Base-by-base conservation (phyloP, 805 yeast species). In the Ogataea ganodermae region DNA sequence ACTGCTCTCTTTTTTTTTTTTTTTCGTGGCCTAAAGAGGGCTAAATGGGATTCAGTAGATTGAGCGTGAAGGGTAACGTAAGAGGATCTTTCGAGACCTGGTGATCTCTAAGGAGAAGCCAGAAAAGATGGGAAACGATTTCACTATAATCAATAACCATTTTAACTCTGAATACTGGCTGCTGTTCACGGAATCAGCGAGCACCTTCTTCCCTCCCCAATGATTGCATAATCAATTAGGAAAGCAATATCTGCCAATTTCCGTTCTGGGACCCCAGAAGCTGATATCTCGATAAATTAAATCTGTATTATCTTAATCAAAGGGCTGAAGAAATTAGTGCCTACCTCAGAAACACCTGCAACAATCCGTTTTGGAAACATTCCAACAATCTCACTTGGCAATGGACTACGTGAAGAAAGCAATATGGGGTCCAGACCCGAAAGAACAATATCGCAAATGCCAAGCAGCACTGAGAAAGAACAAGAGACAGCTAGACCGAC, bases 381-480 rank as follows among this genome's bases (percentile, higher is more conserved):
- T n/a, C 18, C 24, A 7, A 9, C n/a, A 10, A 3, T 10, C 22
- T 17, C 13, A 5, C 5, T n/a, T 23, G n/a, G 6, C n/a, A 10
- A 92, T 92, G 98, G 89, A 92, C 62, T 85, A 75, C 64, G 66
- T 92, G 27, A 91, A 89, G 70, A 83, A 84, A 63, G 87, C 91
- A 3, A 84, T 92, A 31, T 92, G 95, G 86, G 99, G 99, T 0
- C 97, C 98, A 0, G 97, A 91, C 62, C 97, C 97, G 35, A 84
- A 85, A 60, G 98, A 89, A 60, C 96, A 86, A 60, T 82, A 80
- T 75, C 71, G 94, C 46, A 85, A 81, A 56, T 87, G 96, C 57
- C 91, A 87, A 60, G 73, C 80, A 31, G 75, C 89, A 17, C 76
- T 92, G 35, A 83, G 98, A 48, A 86, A 85, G 68, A 94, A 91